phyloP scores from a whole-genome alignment of 2,329 filamentous ascomycete species.

The Ceratocystis variospora region DNA sequence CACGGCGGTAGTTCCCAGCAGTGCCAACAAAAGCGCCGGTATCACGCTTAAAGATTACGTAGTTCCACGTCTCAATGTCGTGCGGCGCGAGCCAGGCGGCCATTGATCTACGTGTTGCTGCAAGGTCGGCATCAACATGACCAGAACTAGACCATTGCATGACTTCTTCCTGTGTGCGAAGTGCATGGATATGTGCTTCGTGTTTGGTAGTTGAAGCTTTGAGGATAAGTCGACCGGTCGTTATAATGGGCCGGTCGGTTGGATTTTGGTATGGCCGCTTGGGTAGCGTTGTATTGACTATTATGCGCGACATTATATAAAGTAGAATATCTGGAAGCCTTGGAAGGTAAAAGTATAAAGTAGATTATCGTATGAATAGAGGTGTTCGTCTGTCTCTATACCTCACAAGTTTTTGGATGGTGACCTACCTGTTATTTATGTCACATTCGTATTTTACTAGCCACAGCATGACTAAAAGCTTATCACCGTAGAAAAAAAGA shows the following conservation, averaged over 20 bases:
- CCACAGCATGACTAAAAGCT: neutral
- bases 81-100: slow-evolving; percentile 33
- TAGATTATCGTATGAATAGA: neutral
- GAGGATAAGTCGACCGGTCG: slow-evolving; percentile 42
- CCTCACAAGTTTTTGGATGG: neutral
- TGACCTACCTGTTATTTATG: neutral
- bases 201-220: slow-evolving; percentile 39
- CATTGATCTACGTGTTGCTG: slow-evolving; percentile 32
- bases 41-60: slow-evolving; percentile 35
- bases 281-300: slow-evolving; percentile 37
- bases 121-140: slow-evolving; percentile 31
- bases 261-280: slow-evolving; percentile 30
- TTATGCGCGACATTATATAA: slow-evolving; percentile 23
- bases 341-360: neutral
- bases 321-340: slow-evolving; percentile 4
- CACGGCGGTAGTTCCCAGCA: slow-evolving; percentile 31
- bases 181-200: slow-evolving; percentile 34
- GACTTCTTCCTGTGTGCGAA: slow-evolving; percentile 46
- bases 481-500: neutral
- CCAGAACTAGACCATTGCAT: slow-evolving; percentile 44
- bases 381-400: neutral
- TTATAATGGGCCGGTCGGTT: slow-evolving; percentile 28
- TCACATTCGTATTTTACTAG: neutral
- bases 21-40: slow-evolving; percentile 40
- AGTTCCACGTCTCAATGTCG: slow-evolving; percentile 42